Base-by-base conservation (phyloP, 306 rosid species). In the Ammopiptanthus mongolicus region DNA sequence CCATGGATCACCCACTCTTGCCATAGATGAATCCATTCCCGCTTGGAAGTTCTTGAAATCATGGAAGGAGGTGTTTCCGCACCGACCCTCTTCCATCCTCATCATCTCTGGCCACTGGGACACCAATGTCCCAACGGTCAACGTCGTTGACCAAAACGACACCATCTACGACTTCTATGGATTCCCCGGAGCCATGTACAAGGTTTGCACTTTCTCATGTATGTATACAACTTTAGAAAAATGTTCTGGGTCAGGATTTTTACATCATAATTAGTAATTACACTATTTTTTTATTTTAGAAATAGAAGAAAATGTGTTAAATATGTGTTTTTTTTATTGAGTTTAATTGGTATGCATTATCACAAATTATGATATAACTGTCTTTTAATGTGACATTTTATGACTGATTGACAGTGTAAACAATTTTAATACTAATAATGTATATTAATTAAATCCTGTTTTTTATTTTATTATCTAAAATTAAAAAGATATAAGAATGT, bases 141-240 rank as follows among this genome's bases (percentile, higher is more conserved):
- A 81, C 72, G 57, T 65, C 23, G 80, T 86, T 21, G 82, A 80
- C 51, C 53, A 3, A 5, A 74, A 85, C 31, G 71, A 82, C 1
- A 90, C 86, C 90, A 90, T 90, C 65, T 28, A 92, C 36, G 97
- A 92, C 59, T 92, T 90, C 83, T 88, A 85, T 63, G 82, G 83
- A 75, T 90, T 92, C 78, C 89, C 96, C 46, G 15, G 71, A 9
- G 11, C 62, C 69, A 85, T 88, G 92, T 92, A 90, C 83, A 33
- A 86, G 92, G 90, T 89, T 12, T 6, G 75, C 5, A 5, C 5
- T 65, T 28, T 50, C 11, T 37, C 3, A 37, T 37, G 0, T 37
- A 59, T 25, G 63, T 56, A 18, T 19, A 4, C 7, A 8, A 37
- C 44, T 6, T 37, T 6, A 7, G 44, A 8, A 8, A 37, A 37